phyloP scores from a whole-genome alignment of 441 rosid genomes.

The Populus hybrid region DNA sequence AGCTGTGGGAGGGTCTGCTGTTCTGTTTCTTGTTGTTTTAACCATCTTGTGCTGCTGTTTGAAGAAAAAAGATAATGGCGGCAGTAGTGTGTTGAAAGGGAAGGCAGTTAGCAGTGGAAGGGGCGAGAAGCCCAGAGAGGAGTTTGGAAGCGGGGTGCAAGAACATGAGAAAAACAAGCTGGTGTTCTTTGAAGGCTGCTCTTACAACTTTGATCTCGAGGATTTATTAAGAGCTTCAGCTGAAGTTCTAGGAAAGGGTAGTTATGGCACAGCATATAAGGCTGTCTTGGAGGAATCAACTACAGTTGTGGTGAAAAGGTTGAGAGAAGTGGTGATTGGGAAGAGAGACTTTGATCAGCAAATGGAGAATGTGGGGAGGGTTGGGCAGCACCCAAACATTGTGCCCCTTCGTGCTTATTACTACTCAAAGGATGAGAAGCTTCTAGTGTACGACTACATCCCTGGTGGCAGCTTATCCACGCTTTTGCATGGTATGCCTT shows the following conservation, averaged over 20 bases:
- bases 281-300: constrained; percentile 81
- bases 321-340: constrained; percentile 72
- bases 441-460: constrained; percentile 19
- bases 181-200: constrained; percentile 76
- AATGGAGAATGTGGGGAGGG: constrained; percentile 78
- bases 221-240: constrained; percentile 93
- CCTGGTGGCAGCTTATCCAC: constrained; percentile 66
- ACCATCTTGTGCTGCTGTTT: constrained; percentile 54
- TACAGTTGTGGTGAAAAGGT: constrained; percentile 78
- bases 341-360: constrained; percentile 88
- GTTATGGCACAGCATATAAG: constrained; percentile 81
- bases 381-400: constrained; percentile 72
- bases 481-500: constrained; percentile 67
- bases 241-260: constrained; percentile 91
- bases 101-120: constrained; percentile 55
- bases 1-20: constrained; percentile 41
- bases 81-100: constrained; percentile 46
- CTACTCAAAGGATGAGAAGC: constrained; percentile 94
- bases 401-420: constrained; percentile 84
- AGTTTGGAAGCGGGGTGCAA: constrained; percentile 96
- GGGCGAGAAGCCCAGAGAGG: constrained; percentile 76
- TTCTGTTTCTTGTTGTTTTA: constrained; percentile 47
- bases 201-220: constrained; percentile 75
- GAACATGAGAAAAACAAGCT: constrained; percentile 70
- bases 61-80: constrained; percentile 37